Evolutionary conservation across 257 asterid genomes (phyloP), one percentile per base, ranked within the genome.

Genomic region (Solanum okadae): DNA sequence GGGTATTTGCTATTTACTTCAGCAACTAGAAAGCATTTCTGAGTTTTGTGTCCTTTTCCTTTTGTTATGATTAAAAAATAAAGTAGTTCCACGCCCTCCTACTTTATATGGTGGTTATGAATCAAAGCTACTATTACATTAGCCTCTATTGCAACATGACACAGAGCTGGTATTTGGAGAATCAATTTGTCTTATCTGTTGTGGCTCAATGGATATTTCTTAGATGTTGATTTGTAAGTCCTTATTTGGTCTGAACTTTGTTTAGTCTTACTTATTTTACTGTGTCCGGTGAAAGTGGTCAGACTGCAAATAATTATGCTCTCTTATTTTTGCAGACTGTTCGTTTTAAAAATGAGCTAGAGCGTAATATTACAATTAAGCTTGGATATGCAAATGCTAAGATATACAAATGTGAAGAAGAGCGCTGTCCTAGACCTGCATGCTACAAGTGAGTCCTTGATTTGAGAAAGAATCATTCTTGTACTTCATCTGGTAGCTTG

Each of bases 341-440:
- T 83, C 99, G 99, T 40, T 96, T 97, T 85, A 97, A 97, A 88
- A 97, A 96, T 92, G 99, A 97, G 93, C 91, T 97, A 76, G 99
- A 97, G 88, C 98, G 99, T 49, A 97, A 97, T 89, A 97, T 97
- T 87, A 97, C 99, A 2, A 97, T 97, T 88, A 97, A 97, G 93
- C 99, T 97, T 89, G 99, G 99, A 76, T 97, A 97, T 90, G 99
- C 99, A 87, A 97, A 97, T 93, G 98, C 99, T 22, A 97, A 97
- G 95, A 93, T 97, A 89, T 97, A 96, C 91, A 93, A 93, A 90
- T 97, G 99, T 79, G 99, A 96, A 88, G 99, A 96, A 81, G 99
- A 96, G 31, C 92, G 91, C 37, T 96, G 99, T 91, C 98, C 98
- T 77, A 96, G 99, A 72, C 99, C 99, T 22, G 90, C 90, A 93